Evolutionary conservation across 139 green algal species (phyloP), one percentile per base, ranked within the genome.

Genomic region (Haematococcus lacustris): DNA sequence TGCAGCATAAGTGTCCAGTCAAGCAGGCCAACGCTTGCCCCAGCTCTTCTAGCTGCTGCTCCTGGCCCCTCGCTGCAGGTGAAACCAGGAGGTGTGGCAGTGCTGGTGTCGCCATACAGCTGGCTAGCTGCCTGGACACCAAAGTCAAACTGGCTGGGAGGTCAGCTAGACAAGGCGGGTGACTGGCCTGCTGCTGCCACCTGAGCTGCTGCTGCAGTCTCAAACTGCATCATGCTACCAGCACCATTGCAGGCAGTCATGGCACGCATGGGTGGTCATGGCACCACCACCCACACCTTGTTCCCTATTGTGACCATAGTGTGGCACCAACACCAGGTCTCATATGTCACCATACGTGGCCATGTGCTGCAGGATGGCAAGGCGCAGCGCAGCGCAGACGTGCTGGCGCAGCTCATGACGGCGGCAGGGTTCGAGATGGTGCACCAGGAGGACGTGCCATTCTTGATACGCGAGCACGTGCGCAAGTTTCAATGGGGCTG

Each of bases 121-220:
- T 96, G 91, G 91, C 76, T 89, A 51, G 79, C 87, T 71, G 81
- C 78, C 28, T 88, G 82, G 75, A 93, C 88, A 1, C 51, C 72
- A 35, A 77, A 80, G 75, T 23, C 13, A 53, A 79, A 80, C 38
- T 85, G 79, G 79, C 68, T 85, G 0, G 79, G 79, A 5, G 79
- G 74, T 5, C 77, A 74, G 66, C 70, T 74, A 28, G 6, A 38
- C 40, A 61, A 39, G 40, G 66, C 61, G 28, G 3, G 66, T 35
- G 13, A n/a, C n/a, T n/a, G n/a, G n/a, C n/a, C n/a, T n/a, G n/a
- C n/a, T n/a, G n/a, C n/a, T n/a, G n/a, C n/a, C n/a, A n/a, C n/a
- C n/a, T n/a, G n/a, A n/a, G n/a, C n/a, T n/a, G n/a, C n/a, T n/a
- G n/a, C n/a, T n/a, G n/a, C n/a, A n/a, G n/a, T n/a, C n/a, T n/a